These are phyloP conservation scores for Penicillium sp. DNA, from an alignment of 2,329 filamentous ascomycete genomes.

Conservation along the genomic window DNA sequence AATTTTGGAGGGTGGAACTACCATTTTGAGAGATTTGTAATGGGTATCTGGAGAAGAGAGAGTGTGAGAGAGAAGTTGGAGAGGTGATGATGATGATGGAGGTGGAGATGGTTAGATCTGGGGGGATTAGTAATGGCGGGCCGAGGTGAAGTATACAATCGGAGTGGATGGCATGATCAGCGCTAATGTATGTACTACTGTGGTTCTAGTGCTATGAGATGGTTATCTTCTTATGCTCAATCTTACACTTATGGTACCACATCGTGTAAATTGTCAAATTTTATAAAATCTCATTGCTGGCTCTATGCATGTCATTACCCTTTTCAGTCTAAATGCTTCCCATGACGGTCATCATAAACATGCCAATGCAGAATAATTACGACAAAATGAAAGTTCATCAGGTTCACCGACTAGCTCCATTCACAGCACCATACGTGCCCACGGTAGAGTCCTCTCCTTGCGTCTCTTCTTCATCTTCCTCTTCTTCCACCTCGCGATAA, in stretches of 20 bases:
- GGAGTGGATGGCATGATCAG: background rate
- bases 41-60: background rate
- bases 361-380: background rate
- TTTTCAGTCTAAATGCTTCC: background rate
- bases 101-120: background rate
- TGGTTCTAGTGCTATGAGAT: too few species aligned
- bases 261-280: background rate
- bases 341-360: background rate
- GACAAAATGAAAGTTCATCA: background rate
- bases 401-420: background rate
- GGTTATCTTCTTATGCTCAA: too few species aligned
- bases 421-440: constrained; percentile 12
- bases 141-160: background rate
- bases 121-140: background rate
- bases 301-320: background rate
- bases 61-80: background rate
- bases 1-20: constrained; percentile 6
- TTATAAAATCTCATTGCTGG: background rate
- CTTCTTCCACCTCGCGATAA: constrained; percentile 41
- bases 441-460: background rate
- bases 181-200: too few species aligned
- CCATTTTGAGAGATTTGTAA: constrained; percentile 24
- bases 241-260: background rate
- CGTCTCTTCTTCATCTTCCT: constrained; percentile 31
- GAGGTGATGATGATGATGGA: background rate